phyloP scores from a whole-genome alignment of 1,284 basidiomycete genomes.

The Apiotrichum sp. region DNA sequence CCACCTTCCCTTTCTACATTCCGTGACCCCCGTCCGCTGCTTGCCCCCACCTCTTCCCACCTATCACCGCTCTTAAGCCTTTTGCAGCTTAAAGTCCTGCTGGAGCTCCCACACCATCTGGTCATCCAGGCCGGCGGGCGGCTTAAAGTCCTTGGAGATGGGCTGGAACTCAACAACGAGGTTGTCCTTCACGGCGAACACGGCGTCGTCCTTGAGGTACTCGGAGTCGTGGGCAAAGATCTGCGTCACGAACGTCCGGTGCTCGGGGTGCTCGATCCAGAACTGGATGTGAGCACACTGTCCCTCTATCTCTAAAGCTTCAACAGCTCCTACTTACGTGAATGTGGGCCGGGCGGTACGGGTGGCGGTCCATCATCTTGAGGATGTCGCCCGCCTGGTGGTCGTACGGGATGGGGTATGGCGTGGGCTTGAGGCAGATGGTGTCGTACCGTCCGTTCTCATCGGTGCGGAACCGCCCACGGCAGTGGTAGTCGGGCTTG shows the following conservation, averaged over 20 bases:
- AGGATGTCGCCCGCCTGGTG: conserved; percentile 39
- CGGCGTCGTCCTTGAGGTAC: conserved; percentile 44
- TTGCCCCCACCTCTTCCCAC: too few species aligned
- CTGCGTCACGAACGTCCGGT: conserved; percentile 34
- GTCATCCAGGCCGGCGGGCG: conserved; percentile 5
- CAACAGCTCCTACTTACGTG: conserved; percentile 19
- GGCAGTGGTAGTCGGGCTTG: conserved; percentile 40
- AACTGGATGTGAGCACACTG: conserved; percentile 10
- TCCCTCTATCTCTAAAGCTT: neutral
- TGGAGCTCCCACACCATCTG: conserved; percentile 19
- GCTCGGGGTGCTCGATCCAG: conserved; percentile 26
- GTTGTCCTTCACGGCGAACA: conserved; percentile 45
- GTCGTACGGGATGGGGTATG: conserved; percentile 47
- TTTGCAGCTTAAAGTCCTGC: conserved; percentile 20
- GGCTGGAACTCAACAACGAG: conserved; percentile 22
- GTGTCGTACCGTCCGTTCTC: conserved; percentile 34
- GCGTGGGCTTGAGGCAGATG: conserved; percentile 37
- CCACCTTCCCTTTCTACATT: too few species aligned
- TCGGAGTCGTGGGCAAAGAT: conserved; percentile 41
- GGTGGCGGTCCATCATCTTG: conserved; percentile 35
- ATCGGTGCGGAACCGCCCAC: conserved; percentile 39
- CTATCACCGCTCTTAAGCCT: neutral
- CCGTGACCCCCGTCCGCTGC: too few species aligned
- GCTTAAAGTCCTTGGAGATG: conserved; percentile 8
- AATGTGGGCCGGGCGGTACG: conserved; percentile 45